These are phyloP conservation scores for Didymella arachidicola DNA, from an alignment of 2,329 filamentous ascomycete species.

Conservation along the genomic window DNA sequence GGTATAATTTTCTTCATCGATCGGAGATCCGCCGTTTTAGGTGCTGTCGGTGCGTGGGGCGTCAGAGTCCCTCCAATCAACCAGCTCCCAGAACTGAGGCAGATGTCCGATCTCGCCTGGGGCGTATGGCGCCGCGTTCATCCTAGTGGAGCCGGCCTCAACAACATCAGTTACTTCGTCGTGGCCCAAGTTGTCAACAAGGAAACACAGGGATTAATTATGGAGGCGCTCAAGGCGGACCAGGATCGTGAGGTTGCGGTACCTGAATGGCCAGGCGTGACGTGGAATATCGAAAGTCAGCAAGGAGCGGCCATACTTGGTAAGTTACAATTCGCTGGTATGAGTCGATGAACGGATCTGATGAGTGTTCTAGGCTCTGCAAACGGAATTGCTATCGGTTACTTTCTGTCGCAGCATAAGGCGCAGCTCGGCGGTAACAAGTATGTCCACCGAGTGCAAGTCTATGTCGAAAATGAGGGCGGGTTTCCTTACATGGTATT, in stretches of 20 bases:
- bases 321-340: neutral
- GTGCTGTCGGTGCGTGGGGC: neutral
- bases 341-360: neutral
- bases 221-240: neutral
- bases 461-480: neutral
- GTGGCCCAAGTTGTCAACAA: neutral
- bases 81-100: constrained; percentile 1
- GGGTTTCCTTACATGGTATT: neutral
- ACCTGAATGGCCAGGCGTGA: constrained; percentile 2
- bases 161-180: neutral
- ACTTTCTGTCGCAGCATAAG: constrained; percentile 22
- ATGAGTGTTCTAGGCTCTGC: constrained; percentile 10
- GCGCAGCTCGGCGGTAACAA: constrained; percentile 17
- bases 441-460: constrained; percentile 4
- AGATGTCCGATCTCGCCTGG: constrained; percentile 5
- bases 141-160: neutral
- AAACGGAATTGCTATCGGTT: constrained; percentile 13
- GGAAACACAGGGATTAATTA: neutral
- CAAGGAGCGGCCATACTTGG: constrained; percentile 5
- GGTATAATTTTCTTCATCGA: constrained; percentile 1
- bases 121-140: constrained; percentile 1
- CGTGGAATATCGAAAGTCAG: neutral
- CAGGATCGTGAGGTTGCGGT: neutral
- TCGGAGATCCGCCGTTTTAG: neutral
- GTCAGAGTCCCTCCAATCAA: neutral